A percentile compares a stretch with the other conserved stretches of the same genome.
Conservation (phyloP, 345 rosid genomes). For the Stellera chamaejasme region DNA sequence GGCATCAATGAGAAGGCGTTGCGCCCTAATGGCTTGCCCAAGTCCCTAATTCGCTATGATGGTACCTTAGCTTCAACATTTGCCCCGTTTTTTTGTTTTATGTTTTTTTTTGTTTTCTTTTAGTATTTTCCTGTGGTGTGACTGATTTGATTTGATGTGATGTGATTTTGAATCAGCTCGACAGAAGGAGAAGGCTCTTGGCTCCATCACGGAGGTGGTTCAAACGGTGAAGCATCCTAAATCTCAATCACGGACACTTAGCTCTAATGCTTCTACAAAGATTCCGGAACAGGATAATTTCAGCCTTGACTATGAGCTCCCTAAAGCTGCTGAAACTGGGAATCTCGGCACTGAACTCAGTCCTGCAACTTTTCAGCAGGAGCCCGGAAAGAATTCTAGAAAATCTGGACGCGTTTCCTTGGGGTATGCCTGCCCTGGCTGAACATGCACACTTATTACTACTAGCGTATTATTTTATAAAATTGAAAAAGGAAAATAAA, state of each 20-base stretch:
- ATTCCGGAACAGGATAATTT: constrained; percentile 25
- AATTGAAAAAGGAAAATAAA: too few relatives aligned
- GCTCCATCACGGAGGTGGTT: constrained; percentile 78
- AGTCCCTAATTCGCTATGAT: constrained; percentile 83
- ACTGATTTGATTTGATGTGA: background rate
- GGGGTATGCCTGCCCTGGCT: constrained; percentile 35
- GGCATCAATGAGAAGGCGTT: constrained; percentile 61
- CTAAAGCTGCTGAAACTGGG: constrained; percentile 22
- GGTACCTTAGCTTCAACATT: constrained; percentile 27
- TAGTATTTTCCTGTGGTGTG: background rate
- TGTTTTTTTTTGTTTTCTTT: background rate
- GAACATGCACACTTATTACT: background rate
- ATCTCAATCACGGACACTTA: constrained; percentile 33
- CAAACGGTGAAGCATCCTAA: constrained; percentile 63
- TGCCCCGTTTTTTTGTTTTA: background rate
- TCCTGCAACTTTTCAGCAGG: constrained; percentile 15
- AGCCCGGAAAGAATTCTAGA: constrained; percentile 35
- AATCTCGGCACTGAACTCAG: constrained; percentile 15
- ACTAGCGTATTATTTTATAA: too few relatives aligned
- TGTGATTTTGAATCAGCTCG: constrained; percentile 45
- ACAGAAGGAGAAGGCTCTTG: constrained; percentile 74
- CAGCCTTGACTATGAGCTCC: constrained; percentile 32
- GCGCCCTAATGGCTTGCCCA: constrained; percentile 86
- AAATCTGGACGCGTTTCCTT: constrained; percentile 53
- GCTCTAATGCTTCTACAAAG: constrained; percentile 21